Evolutionary conservation across 73 alveolate genomes (phyloP).

Genomic region (Stentor roeselii): DNA sequence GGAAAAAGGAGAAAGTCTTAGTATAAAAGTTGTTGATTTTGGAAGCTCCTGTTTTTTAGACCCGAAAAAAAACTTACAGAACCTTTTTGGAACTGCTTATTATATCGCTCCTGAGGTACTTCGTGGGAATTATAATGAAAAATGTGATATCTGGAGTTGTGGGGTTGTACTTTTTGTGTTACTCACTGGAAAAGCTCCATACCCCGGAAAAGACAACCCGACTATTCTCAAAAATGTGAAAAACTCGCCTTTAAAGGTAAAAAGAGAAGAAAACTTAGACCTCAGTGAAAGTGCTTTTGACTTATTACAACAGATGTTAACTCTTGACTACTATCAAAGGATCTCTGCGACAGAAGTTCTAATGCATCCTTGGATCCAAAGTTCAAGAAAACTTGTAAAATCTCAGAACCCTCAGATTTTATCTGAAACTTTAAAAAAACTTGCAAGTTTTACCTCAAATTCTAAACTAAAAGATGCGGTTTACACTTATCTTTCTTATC

Average conservation of each 20-base stretch:
- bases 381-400: background rate
- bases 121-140: background rate
- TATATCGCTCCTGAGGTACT: no score
- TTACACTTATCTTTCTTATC: background rate
- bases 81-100: background rate
- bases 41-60: background rate
- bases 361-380: background rate
- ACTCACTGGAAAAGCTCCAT: conserved; percentile 16
- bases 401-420: background rate
- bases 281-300: background rate
- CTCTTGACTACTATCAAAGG: background rate
- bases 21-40: background rate
- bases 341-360: background rate
- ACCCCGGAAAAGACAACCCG: background rate
- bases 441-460: background rate
- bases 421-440: background rate
- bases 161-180: background rate
- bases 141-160: conserved; percentile 17
- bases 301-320: background rate
- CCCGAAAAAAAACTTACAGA: background rate
- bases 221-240: background rate
- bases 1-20: background rate
- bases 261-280: background rate
- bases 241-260: background rate
- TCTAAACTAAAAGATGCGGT: conserved; percentile 10